Percentiles rank a stretch among this genome's conserved stretches.
phyloP scores from a whole-genome alignment of 192 early-diverging fungal genomes.

The Radiomyces spectabilis region DNA sequence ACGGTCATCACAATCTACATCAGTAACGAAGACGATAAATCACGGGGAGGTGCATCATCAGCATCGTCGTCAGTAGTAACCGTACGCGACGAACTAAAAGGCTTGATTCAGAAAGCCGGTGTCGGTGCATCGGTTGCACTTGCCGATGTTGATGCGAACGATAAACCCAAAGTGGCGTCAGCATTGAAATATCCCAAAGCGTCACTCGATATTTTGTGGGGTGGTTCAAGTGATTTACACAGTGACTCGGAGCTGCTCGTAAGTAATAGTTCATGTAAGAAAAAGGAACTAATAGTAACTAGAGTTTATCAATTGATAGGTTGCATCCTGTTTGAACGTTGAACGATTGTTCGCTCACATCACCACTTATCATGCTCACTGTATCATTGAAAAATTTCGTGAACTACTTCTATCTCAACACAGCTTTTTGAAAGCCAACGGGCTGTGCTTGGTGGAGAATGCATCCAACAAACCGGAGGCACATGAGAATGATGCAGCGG shows the following conservation, averaged over 20 bases:
- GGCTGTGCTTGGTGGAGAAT: conserved; percentile 11
- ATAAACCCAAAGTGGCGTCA: conserved; percentile 19
- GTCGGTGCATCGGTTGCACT: conserved; percentile 26
- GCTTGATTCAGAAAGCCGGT: conserved; percentile 22
- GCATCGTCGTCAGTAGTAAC: neutral
- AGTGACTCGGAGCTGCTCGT: conserved; percentile 7
- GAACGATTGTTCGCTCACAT: conserved; percentile 35
- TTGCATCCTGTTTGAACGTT: conserved; percentile 31
- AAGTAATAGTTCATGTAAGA: neutral
- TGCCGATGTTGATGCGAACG: conserved; percentile 2
- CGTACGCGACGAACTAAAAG: conserved; percentile 21
- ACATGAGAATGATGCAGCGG: neutral
- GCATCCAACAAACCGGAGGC: neutral
- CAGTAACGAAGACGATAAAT: conserved; percentile 6
- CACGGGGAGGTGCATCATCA: neutral
- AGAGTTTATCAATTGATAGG: conserved; percentile 10
- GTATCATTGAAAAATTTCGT: conserved; percentile 37
- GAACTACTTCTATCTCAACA: conserved; percentile 30
- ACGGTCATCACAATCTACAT: conserved; percentile 13
- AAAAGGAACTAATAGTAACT: neutral
- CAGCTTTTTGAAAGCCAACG: conserved; percentile 21
- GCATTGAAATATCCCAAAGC: conserved; percentile 41
- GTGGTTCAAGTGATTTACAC: conserved; percentile 8
- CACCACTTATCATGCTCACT: conserved; percentile 31
- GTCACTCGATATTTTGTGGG: conserved; percentile 32